Base-by-base conservation (phyloP, 805 yeast species). In the Candida easanensis region DNA sequence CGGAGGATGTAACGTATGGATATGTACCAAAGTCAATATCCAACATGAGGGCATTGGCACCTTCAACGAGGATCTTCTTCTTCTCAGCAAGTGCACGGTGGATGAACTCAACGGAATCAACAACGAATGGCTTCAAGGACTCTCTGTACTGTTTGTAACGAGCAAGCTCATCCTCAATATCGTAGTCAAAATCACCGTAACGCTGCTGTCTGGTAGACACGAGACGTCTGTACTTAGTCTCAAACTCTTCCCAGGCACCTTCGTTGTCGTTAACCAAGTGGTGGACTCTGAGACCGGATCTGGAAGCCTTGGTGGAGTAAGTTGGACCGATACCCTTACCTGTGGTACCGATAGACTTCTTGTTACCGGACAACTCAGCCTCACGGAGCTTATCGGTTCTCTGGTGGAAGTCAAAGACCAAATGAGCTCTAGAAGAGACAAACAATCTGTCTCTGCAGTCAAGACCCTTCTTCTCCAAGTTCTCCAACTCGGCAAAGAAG, bases 291-390 rank as follows among this genome's bases (percentile, higher is more conserved):
- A 93, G 74, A 62, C 99, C 99, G 17, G 97, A 88, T 70, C 99
- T 84, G 14, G 96, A 84, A 39, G 95, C 95, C 73, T 93, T 93
- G 51, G 99, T 89, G 20, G 97, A 84, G 66, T 93, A 93, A 34
- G 99, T 85, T 58, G 99, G 99, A 45, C 99, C 99, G 60, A 93
- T 93, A 69, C 99, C 99, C 65, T 93, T 93, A 63, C 98, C 97
- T 27, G 99, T 93, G 50, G 99, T 93, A 57, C 99, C 99, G 58
- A 93, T 91, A 64, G 88, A 88, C 65, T 88, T 88, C 65, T 81
- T 80, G 48, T 68, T 70, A 34, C 63, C 68, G 8, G 71, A 61
- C 42, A 93, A 76, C 69, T 93, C 99, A 41, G 86, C 83, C 70
- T 93, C 99, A 68, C 95, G 87, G 59, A 93, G 76, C 60, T 89